These are phyloP conservation scores for Sungouiozyma ichnusensis DNA, from an alignment of 805 yeast species.

Conservation along the genomic window DNA sequence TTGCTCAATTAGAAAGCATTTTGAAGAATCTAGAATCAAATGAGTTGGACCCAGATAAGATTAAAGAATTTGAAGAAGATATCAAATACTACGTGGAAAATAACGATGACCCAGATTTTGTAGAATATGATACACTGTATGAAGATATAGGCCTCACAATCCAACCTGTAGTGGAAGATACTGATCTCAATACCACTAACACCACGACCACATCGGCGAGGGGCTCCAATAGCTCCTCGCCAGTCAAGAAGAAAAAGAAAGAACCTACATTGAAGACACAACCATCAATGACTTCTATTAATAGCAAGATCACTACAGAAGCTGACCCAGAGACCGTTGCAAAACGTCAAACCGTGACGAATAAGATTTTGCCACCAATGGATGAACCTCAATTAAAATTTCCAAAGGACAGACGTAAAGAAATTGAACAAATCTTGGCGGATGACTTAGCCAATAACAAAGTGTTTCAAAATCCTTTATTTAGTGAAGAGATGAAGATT, in stretches of 20 bases:
- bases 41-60: slow-evolving; percentile 63
- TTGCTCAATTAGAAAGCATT: slow-evolving; percentile 65
- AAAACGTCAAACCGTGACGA: background rate
- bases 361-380: background rate
- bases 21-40: slow-evolving; percentile 71
- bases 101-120: slow-evolving; percentile 85
- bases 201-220: background rate
- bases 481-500: slow-evolving; percentile 22
- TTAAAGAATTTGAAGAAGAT: slow-evolving; percentile 75
- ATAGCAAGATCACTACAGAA: no score
- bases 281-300: slow-evolving; percentile 5
- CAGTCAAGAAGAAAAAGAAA: slow-evolving; percentile 17
- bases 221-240: background rate
- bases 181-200: background rate
- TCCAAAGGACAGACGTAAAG: slow-evolving; percentile 21
- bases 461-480: slow-evolving; percentile 23
- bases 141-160: slow-evolving; percentile 58
- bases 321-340: background rate
- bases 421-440: slow-evolving; percentile 20
- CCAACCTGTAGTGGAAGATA: slow-evolving; percentile 29
- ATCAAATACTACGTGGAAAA: slow-evolving; percentile 88
- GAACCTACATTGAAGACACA: background rate
- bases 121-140: slow-evolving; percentile 87
- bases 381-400: slow-evolving; percentile 11
- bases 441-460: slow-evolving; percentile 16